These are phyloP conservation scores for Microthyrium microscopicum DNA, from an alignment of 2,329 filamentous ascomycete genomes.

Conservation along the genomic window DNA sequence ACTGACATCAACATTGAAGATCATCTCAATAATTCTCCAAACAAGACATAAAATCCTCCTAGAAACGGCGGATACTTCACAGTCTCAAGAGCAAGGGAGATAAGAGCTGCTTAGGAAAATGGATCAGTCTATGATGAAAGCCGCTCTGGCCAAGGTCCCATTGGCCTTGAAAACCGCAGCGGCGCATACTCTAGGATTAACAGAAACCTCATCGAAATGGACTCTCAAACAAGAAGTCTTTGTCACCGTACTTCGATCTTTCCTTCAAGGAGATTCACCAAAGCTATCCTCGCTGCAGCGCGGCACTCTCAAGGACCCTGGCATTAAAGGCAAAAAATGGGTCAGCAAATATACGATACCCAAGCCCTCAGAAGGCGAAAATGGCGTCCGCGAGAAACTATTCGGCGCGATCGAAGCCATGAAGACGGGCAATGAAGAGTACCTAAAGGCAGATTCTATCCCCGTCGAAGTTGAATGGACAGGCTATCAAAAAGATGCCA, in stretches of 20 bases:
- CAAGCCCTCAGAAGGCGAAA: conserved; percentile 37
- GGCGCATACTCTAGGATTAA: conserved; percentile 48
- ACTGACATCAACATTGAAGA: no score
- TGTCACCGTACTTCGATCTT: conserved; percentile 52
- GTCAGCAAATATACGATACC: conserved; percentile 53
- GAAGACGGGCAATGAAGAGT: conserved; percentile 23
- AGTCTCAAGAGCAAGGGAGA: no score
- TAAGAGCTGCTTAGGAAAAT: no score
- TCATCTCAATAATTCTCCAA: no score
- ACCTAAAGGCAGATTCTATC: conserved; percentile 33
- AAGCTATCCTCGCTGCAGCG: conserved; percentile 48
- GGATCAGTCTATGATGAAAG: no score
- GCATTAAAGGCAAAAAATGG: conserved; percentile 69
- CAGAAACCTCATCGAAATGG: conserved; percentile 57
- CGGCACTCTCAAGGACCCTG: conserved; percentile 43
- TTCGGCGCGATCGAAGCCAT: conserved; percentile 41
- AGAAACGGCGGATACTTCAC: no score
- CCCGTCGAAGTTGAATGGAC: conserved; percentile 62
- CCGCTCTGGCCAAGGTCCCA: no score
- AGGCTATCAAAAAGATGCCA: conserved; percentile 42
- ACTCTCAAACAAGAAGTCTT: conserved; percentile 60
- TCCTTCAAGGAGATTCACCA: conserved; percentile 33
- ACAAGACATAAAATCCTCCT: no score
- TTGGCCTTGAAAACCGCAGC: conserved; percentile 46
- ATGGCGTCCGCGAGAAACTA: conserved; percentile 39